Evolutionary conservation across 2,329 filamentous ascomycete species (phyloP), one percentile per base, ranked within the genome.

Genomic region (Achaetomium macrosporum): DNA sequence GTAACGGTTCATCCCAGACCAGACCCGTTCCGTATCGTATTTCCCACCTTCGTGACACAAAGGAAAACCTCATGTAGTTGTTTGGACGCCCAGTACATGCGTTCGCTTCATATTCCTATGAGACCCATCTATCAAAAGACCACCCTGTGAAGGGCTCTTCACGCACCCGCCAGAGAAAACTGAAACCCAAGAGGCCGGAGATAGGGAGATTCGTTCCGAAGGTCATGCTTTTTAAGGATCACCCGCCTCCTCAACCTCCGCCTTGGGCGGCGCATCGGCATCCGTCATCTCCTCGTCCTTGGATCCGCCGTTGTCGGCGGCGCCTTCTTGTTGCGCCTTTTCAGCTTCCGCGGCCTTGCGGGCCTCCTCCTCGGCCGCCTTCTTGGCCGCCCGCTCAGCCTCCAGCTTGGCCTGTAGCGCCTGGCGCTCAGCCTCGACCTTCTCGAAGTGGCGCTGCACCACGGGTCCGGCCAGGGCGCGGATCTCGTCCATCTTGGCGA

Each of bases 401-500:
- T 93, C 90, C 49, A 84, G 72, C 72, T 81, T 85, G 54, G 92
- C 89, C 67, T 90, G 82, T 40, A 85, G 72, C 17, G 85, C 87
- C 68, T 88, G 83, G 61, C 90, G 87, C 73, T 96, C 90, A 56
- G 84, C 82, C 73, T 96, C 89, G 59, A 90, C 76, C 78, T 96
- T 96, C 71, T 99, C 93, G 69, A 92, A 91, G 79, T 96, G 90
- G 62, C 92, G 88, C 76, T 96, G 90, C 60, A 90, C 83, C 66
- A 99, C 89, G 54, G 93, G 92, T 15, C 91, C 93, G 43, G 90
- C 88, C 65, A 96, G 81, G 61, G 88, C 83, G 63, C 90, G 88
- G 70, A 99, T 90, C 72, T 99, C 93, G 59, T 97, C 93, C 71
- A 93, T 85, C 83, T 97, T 99, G 73, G 89, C 82, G 57, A 95